Base-by-base conservation (phyloP, 352 stramenopile genomes). In the Pythium dissimile region DNA sequence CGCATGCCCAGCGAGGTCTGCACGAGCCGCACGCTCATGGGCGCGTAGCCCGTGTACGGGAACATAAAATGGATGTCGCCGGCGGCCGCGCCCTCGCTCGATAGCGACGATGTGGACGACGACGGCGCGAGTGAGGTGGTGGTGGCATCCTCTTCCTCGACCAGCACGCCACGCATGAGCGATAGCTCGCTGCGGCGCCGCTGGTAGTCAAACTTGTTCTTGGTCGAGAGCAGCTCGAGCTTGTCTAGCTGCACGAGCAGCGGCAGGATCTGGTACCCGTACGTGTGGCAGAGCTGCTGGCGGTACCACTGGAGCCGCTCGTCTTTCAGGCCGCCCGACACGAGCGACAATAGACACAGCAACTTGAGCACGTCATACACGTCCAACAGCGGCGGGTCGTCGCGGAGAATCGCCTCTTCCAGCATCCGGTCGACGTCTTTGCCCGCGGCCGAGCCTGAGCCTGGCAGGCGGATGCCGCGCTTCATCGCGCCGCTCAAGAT, bases 21-120 rank as follows among this genome's bases (percentile, higher is more conserved):
- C 39, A 95, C 71, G 27, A 89, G 61, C 0, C 84, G 82, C 43
- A 94, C 77, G 55, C 82, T 93, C 71, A 95, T 81, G 8, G 84
- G 83, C 5, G 86, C 86, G 46, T 94, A 94, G 3, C 86, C 84
- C 7, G 79, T 92, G 61, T 88, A 92, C 1, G 84, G 77, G 42
- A 93, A 93, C 81, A 95, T 91, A 31, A 91, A 93, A 51, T 88
- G 69, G 46, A 95, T 93, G 41, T 95, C 77, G 21, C 42, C 24
- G 3, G 42, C 11, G 27, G 30, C 4, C 4, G 31, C 67, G n/a
- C n/a, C n/a, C n/a, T n/a, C n/a, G n/a, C n/a, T n/a, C n/a, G n/a
- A n/a, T 70, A 24, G 2, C 3, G 24, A 26, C 10, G 35, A 35
- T n/a, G 49, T 21, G 12, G 50, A 48, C 1, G 23, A 30, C 10